Evolutionary conservation across 108 stramenopile species (phyloP).

Genomic region (Chaetoceros tenuissimus): DNA sequence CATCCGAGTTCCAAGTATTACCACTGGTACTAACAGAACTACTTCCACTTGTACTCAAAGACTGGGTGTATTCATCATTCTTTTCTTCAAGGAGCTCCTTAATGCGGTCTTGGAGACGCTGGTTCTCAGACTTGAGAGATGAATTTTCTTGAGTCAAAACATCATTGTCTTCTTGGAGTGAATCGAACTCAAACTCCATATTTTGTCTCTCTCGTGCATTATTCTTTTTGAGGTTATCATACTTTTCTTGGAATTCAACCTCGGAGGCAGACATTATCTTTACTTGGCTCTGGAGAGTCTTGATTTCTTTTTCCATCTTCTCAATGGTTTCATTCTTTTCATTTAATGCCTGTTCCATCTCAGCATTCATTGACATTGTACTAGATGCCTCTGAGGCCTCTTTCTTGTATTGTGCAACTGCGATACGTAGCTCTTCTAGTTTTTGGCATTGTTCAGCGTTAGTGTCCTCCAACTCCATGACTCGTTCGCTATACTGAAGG

Average conservation of each 20-base stretch:
- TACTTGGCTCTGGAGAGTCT: not conserved
- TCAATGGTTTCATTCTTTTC: too few species aligned
- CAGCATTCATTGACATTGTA: too few species aligned
- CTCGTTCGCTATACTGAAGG: too few species aligned
- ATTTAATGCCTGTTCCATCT: too few species aligned
- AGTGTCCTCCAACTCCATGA: too few species aligned
- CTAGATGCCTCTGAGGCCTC: too few species aligned
- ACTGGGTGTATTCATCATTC: not conserved
- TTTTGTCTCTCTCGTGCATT: not conserved
- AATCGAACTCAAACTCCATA: conserved; percentile 1
- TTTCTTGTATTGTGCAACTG: too few species aligned
- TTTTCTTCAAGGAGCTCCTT: not conserved
- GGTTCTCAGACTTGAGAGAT: not conserved
- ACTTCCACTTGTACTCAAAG: not conserved
- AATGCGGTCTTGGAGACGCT: not conserved
- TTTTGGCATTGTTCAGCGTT: too few species aligned
- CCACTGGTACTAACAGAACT: not conserved
- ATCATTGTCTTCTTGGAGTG: conserved; percentile 2
- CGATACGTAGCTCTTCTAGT: too few species aligned
- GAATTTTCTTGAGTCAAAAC: not conserved
- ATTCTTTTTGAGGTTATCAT: not conserved
- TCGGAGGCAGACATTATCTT: not conserved
- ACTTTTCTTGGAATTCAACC: not conserved
- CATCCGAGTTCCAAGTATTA: not conserved
- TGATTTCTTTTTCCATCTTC: not conserved